Evolutionary conservation across 805 yeast genomes (phyloP).

Genomic region (Saturnispora gosingensis): DNA sequence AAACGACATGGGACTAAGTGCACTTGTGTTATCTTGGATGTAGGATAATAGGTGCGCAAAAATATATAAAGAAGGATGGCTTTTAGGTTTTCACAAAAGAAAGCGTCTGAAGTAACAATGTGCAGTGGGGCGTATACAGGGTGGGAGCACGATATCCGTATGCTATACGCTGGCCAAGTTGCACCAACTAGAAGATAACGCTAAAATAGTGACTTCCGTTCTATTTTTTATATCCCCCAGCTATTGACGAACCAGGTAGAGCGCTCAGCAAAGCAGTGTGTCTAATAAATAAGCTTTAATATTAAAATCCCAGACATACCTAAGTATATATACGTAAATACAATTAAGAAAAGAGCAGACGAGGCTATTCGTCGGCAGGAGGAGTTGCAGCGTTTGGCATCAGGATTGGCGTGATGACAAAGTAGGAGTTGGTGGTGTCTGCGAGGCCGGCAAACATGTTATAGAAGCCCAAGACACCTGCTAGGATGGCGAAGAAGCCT

Average conservation of each 20-base stretch:
- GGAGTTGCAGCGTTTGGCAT: constrained; percentile 34
- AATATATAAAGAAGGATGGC: neutral
- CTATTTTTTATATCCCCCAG: neutral
- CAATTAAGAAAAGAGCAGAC: neutral
- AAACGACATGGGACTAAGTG: neutral
- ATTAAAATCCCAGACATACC: neutral
- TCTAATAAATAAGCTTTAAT: neutral
- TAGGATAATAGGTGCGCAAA: neutral
- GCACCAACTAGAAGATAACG: neutral
- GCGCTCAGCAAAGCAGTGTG: neutral
- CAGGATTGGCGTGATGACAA: constrained; percentile 40
- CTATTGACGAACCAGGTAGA: neutral
- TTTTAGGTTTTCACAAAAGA: no score
- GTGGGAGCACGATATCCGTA: no score
- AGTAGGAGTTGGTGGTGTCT: constrained; percentile 48
- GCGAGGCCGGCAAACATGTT: constrained; percentile 40
- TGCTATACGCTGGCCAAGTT: no score
- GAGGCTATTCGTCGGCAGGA: constrained; percentile 5
- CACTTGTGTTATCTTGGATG: neutral
- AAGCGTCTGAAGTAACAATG: no score
- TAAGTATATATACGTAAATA: neutral
- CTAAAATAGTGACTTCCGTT: no score
- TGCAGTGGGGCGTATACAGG: no score
- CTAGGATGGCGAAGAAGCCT: constrained; percentile 37
- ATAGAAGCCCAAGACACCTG: constrained; percentile 38